Evolutionary conservation across 140 eudicot species (phyloP).

Genomic region (Stevia rebaudiana): DNA sequence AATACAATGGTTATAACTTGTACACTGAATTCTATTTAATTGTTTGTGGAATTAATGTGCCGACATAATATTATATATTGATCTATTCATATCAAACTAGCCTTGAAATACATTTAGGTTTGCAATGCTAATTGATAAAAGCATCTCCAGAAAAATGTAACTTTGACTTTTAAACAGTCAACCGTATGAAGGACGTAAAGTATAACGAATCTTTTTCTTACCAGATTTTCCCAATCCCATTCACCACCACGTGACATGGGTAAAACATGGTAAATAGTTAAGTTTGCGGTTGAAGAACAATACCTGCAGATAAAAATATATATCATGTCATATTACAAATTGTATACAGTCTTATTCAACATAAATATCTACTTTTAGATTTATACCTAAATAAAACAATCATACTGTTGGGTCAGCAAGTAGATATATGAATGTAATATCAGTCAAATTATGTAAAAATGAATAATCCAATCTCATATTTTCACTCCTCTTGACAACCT

Average conservation of each 20-base stretch:
- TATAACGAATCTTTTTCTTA: constrained; percentile 27
- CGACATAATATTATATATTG: neutral
- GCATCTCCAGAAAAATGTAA: neutral
- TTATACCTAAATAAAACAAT: neutral
- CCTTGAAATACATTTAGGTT: constrained; percentile 1
- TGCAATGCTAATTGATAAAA: constrained; percentile 8
- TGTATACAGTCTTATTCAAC: neutral
- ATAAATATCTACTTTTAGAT: neutral
- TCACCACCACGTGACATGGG: constrained; percentile 87
- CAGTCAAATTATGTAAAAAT: constrained; percentile 1
- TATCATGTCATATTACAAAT: constrained; percentile 3
- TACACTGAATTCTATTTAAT: constrained; percentile 8
- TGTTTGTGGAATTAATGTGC: neutral
- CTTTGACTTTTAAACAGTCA: neutral
- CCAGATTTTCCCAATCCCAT: constrained; percentile 98
- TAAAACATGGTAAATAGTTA: constrained; percentile 80
- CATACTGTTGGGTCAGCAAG: neutral
- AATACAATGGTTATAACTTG: neutral
- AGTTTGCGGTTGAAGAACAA: constrained; percentile 55
- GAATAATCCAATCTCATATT: constrained; percentile 14
- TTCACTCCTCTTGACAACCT: neutral
- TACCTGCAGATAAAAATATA: constrained; percentile 46
- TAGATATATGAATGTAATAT: neutral
- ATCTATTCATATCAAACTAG: neutral
- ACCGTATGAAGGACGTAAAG: neutral